Evolutionary conservation across 441 rosid species (phyloP), one percentile per base, ranked within the genome.

Genomic region (Erodium moschatum): DNA sequence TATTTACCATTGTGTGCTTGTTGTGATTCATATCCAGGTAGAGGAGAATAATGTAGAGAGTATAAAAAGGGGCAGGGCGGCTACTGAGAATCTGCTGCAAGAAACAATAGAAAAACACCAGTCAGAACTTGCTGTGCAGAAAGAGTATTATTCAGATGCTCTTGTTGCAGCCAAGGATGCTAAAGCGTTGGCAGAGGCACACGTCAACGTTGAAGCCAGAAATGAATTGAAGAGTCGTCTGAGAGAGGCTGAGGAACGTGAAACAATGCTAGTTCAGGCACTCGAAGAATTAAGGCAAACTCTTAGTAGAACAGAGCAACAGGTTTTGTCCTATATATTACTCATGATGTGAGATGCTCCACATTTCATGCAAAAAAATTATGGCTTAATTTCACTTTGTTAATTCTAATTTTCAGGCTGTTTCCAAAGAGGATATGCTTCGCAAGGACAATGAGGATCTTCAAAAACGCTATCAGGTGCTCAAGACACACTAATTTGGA

Each of bases 1-100:
- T 24, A 24, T 24, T 11, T 38, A 19, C 69, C 38, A 52, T 21
- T 33, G 12, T 58, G 70, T 40, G 58, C 50, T 69, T 65, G 38
- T 21, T 66, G 21, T 64, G 35, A 65, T 71, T 60, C 63, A 33
- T 68, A 73, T 69, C 63, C 75, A 94, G 99, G 92, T 85, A 68
- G 99, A 94, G 81, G 99, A 94, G 81, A 94, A 84, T 72, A 94
- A 90, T 77, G 97, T 85, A 70, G 97, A 91, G 80, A 87, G 96
- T 79, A 85, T 89, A 67, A 91, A 81, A 84, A 89, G 75, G 86
- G 97, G 91, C 77, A 94, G 91, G 85, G 73, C 89, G 73, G 92
- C 96, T 42, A 89, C 97, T 27, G 99, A 94, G 82, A 84, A 82
- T 65, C 78, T 94, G 83, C 84, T 94, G 72, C 96, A 94, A 84